A percentile compares a stretch with the other conserved stretches of the same genome.
Conservation (phyloP, 2,329 filamentous ascomycete species). For the Daldinia eschscholtzii region DNA sequence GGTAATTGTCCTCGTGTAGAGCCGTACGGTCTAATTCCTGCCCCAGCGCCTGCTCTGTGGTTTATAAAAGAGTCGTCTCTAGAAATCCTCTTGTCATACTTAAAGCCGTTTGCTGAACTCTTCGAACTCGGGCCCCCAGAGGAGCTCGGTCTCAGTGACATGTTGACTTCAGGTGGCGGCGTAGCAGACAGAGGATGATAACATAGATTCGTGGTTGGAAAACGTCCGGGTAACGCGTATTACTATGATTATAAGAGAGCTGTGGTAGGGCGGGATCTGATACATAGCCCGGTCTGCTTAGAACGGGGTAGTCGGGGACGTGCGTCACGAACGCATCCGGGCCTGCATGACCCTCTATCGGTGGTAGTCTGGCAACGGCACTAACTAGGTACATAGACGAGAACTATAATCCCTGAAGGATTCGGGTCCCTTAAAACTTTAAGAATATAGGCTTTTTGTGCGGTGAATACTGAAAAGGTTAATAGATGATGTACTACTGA, state of each 20-base stretch:
- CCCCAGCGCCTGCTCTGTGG: conserved; percentile 49
- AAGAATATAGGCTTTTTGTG: conserved; percentile 26
- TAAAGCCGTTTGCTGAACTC: conserved; percentile 48
- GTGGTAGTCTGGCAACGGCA: conserved; percentile 40
- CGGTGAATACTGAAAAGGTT: conserved; percentile 29
- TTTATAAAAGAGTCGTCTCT: conserved; percentile 59
- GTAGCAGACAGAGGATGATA: conserved; percentile 46
- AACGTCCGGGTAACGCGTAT: conserved; percentile 38
- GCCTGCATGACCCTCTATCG: conserved; percentile 47
- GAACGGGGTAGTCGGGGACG: conserved; percentile 48
- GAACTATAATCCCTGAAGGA: conserved; percentile 36
- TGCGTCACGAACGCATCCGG: conserved; percentile 49
- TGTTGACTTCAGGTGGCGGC: conserved; percentile 45
- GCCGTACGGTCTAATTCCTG: conserved; percentile 56
- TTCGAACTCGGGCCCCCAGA: conserved; percentile 55
- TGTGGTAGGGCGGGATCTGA: conserved; percentile 50
- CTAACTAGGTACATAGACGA: conserved; percentile 35
- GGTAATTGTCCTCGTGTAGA: conserved; percentile 58
- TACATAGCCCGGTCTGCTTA: conserved; percentile 48
- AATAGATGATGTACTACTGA: conserved; percentile 19
- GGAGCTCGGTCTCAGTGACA: conserved; percentile 58
- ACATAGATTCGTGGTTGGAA: conserved; percentile 44
- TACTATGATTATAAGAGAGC: conserved; percentile 47
- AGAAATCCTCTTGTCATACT: conserved; percentile 60
- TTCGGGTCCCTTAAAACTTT: conserved; percentile 20